These are phyloP conservation scores for Acarospora socialis DNA, from an alignment of 2,329 filamentous ascomycete species.

Conservation along the genomic window DNA sequence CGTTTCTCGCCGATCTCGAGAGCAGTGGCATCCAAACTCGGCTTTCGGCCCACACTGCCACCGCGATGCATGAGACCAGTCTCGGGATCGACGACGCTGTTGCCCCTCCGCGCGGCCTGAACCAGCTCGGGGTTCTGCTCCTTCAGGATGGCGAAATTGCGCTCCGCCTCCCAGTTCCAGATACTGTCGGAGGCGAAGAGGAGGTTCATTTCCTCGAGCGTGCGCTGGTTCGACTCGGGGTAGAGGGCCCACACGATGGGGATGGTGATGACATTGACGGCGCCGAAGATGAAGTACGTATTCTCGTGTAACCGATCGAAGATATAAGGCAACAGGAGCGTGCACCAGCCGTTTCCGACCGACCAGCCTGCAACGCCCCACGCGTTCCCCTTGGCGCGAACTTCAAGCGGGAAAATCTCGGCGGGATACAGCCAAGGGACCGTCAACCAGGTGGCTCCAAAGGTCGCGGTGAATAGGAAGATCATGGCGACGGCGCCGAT, in stretches of 20 bases:
- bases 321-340: constrained; percentile 10
- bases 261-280: constrained; percentile 15
- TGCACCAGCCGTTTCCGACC: constrained; percentile 10
- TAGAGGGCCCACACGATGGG: constrained; percentile 15
- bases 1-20: too few species aligned
- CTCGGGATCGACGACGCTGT: constrained; percentile 6
- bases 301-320: constrained; percentile 9
- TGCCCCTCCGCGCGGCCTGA: constrained; percentile 5
- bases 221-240: constrained; percentile 17
- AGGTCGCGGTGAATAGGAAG: constrained; percentile 43
- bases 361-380: constrained; percentile 12
- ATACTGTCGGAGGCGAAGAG: constrained; percentile 16
- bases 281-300: constrained; percentile 16
- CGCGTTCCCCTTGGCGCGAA: constrained; percentile 12
- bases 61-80: not conserved
- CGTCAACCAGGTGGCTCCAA: constrained; percentile 40
- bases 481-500: constrained; percentile 47
- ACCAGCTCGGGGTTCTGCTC: constrained; percentile 9
- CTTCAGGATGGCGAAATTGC: constrained; percentile 2
- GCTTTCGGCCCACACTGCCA: constrained; percentile 9
- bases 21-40: constrained; percentile 13
- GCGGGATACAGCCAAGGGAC: constrained; percentile 44
- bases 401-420: constrained; percentile 25
- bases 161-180: constrained; percentile 17
- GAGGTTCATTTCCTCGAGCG: constrained; percentile 18